Evolutionary conservation across 257 asterid species (phyloP), one percentile per base, ranked within the genome.

Genomic region (Plectranthus barbatus): DNA sequence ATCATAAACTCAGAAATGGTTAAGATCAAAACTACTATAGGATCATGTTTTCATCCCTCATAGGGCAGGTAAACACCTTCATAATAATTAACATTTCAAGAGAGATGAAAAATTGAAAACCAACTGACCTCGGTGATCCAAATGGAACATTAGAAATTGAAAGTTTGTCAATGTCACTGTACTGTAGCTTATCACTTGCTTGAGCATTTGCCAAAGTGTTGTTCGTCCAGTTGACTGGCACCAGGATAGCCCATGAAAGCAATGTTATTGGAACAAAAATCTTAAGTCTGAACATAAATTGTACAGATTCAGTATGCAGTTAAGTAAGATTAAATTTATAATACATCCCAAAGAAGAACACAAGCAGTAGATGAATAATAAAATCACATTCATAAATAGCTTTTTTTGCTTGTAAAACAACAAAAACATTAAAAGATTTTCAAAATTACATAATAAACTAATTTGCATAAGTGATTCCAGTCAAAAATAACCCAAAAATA

Each of bases 221-320:
- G 77, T 90, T 93, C 40, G 97, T 90, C 95, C 92, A 87, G 84
- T 93, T 90, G 41, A 93, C 94, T 4, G 99, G 99, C 42, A 93
- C 95, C 67, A 93, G 80, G 60, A 93, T 64, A 21, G 96, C 75
- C 90, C 95, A 93, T 0, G 95, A 82, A 36, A 93, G 81, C 55
- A 93, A 66, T 9, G 96, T 75, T 62, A 87, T 63, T 0, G 99
- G 99, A 68, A 90, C 94, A 67, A 93, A 93, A 33, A 90, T 84
- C 82, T 90, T 93, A 50, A 93, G 94, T 61, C 99, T 93, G 84
- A 82, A 74, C 31, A 60, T 66, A 4, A 56, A 74, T 66, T 53
- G 31, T 51, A 45, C 62, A 73, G 9, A 57, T n/a, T 61, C 18
- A 70, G 64, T 34, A 56, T n/a, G n/a, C 39, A 13, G 9, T 62